phyloP scores from a whole-genome alignment of 2,329 filamentous ascomycete genomes.

The Albophoma yamanashiensis region DNA sequence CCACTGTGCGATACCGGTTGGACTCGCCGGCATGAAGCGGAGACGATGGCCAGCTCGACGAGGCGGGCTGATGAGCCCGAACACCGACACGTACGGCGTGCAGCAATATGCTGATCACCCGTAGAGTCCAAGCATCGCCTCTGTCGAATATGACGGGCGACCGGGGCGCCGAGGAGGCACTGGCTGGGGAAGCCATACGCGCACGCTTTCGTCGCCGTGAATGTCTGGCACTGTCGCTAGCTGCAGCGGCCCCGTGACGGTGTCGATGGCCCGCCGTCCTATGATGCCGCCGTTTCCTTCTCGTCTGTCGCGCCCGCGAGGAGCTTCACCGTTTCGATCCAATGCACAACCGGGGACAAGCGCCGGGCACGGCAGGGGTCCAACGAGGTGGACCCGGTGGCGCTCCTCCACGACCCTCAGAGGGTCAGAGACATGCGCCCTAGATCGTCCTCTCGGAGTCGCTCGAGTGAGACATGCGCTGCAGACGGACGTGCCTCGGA shows the following conservation, averaged over 20 bases:
- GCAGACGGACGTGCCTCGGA: constrained; percentile 21
- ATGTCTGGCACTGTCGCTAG: background rate
- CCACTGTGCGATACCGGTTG: background rate
- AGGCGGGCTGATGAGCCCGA: background rate
- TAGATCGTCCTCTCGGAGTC: constrained; percentile 24
- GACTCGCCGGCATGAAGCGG: background rate
- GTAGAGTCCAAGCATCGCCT: background rate
- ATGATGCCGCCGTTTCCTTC: background rate
- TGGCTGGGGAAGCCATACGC: background rate
- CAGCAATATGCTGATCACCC: background rate
- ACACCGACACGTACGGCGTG: background rate
- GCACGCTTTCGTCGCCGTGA: background rate
- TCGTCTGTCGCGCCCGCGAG: background rate
- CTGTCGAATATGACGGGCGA: background rate
- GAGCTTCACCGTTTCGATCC: background rate
- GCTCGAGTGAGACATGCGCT: constrained; percentile 26
- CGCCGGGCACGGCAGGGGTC: background rate
- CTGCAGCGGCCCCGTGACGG: background rate
- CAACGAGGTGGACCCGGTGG: background rate
- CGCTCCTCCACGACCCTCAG: background rate
- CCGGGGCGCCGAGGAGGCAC: background rate
- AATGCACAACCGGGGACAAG: constrained; percentile 1
- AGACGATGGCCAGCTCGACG: background rate
- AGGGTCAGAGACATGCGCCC: constrained; percentile 10
- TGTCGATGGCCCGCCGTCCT: background rate